A percentile compares a stretch with the other conserved stretches of the same genome.
phyloP scores from a whole-genome alignment of 176 grass and related monocot species.

The Bromus sterilis region DNA sequence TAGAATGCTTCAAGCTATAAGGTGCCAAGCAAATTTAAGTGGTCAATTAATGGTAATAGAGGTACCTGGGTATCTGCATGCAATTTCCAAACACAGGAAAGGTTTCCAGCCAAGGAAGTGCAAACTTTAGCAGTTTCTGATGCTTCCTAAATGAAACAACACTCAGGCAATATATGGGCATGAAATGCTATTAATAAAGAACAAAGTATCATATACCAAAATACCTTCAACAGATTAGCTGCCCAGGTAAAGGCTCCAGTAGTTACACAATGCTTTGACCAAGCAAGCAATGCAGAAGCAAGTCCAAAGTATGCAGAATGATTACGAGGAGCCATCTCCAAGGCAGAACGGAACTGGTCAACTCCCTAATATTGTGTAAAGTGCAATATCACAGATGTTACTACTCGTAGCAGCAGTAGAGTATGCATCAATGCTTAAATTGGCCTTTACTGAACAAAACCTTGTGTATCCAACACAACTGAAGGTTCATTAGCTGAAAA shows the following conservation, averaged over 20 bases:
- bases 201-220: slow-evolving; percentile 18
- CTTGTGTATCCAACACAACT: not conserved
- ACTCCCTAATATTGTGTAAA: slow-evolving; percentile 55
- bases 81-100: slow-evolving; percentile 92
- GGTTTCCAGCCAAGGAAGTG: slow-evolving; percentile 56
- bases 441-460: slow-evolving; percentile 8
- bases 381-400: slow-evolving; percentile 14
- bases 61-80: slow-evolving; percentile 69
- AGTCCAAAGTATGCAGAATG: slow-evolving; percentile 80
- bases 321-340: slow-evolving; percentile 76
- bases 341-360: slow-evolving; percentile 69
- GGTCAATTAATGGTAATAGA: not conserved
- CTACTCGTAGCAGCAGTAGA: not conserved
- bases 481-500: not conserved
- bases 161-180: not conserved
- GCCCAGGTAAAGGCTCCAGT: slow-evolving; percentile 77
- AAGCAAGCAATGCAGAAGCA: slow-evolving; percentile 79
- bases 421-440: not conserved
- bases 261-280: slow-evolving; percentile 67
- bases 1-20: slow-evolving; percentile 11
- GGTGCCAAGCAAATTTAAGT: slow-evolving; percentile 14
- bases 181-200: slow-evolving; percentile 1
- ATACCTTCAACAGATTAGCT: slow-evolving; percentile 82
- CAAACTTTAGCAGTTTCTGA: slow-evolving; percentile 60
- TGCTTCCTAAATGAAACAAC: slow-evolving; percentile 61